Evolutionary conservation across 371 early-diverging fungal genomes (phyloP).

Genomic region (Mucor sp.): DNA sequence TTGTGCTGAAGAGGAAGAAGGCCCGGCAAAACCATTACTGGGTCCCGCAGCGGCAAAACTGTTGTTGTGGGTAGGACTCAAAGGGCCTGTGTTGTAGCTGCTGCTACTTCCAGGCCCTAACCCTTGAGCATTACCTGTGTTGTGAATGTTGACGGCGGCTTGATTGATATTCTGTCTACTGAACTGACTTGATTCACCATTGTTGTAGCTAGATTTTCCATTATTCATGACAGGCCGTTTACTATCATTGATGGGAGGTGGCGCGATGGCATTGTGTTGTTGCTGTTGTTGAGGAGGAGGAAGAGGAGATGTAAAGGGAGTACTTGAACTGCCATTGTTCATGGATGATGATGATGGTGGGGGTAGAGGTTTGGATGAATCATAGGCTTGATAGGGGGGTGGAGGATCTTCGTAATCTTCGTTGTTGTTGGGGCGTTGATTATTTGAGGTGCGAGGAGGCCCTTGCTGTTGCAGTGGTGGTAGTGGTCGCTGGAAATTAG

Average conservation of each 20-base stretch:
- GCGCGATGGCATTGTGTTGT: neutral
- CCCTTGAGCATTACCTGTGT: neutral
- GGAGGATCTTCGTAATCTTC: conserved; percentile 18
- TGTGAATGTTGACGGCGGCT: neutral
- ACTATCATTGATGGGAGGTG: neutral
- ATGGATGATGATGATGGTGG: neutral
- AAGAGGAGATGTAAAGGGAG: neutral
- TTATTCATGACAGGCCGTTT: neutral
- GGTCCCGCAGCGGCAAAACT: neutral
- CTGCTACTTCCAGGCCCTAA: neutral
- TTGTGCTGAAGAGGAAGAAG: neutral
- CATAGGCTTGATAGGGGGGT: conserved; percentile 14
- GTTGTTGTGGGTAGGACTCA: neutral
- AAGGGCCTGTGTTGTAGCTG: neutral
- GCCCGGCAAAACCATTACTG: neutral
- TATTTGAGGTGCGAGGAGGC: neutral
- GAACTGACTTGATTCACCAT: neutral
- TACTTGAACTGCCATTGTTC: neutral
- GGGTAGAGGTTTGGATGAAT: neutral
- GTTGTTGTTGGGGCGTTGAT: neutral
- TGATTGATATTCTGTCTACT: neutral
- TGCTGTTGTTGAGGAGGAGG: neutral
- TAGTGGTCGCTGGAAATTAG: neutral
- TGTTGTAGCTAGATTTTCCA: neutral
- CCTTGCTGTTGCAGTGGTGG: neutral